These are phyloP conservation scores for Tranzscheliella williamsii DNA, from an alignment of 1,284 basidiomycete species.

Conservation along the genomic window DNA sequence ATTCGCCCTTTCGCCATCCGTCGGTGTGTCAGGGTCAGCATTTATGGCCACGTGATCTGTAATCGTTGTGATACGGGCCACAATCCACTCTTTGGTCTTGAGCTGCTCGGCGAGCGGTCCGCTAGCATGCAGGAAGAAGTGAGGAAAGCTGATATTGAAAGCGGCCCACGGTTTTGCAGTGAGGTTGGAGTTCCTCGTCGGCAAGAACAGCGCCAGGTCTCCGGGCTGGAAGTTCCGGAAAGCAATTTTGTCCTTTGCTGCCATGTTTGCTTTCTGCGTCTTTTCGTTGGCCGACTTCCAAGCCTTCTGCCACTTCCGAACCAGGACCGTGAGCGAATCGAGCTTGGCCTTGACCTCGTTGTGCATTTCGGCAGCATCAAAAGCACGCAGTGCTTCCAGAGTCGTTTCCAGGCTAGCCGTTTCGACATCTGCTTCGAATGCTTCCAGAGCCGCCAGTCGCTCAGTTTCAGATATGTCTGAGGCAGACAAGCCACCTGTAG, in stretches of 20 bases:
- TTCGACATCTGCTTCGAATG: constrained; percentile 36
- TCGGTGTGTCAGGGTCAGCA: constrained; percentile 1
- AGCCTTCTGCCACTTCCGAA: constrained; percentile 94
- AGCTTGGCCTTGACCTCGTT: constrained; percentile 78
- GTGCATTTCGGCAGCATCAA: constrained; percentile 74
- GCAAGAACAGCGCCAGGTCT: constrained; percentile 90
- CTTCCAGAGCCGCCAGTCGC: constrained; percentile 36
- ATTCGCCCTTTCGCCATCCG: constrained; percentile 41
- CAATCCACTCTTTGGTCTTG: constrained; percentile 76
- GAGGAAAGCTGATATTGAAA: constrained; percentile 77
- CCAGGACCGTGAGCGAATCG: constrained; percentile 68
- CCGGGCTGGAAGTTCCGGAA: constrained; percentile 52
- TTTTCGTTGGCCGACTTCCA: constrained; percentile 73
- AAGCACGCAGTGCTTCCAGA: constrained; percentile 68
- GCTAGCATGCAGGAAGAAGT: constrained; percentile 89
- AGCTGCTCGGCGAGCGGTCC: constrained; percentile 72
- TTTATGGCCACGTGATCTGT: constrained; percentile 71
- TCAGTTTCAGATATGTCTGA: constrained; percentile 39
- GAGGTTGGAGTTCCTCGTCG: constrained; percentile 83
- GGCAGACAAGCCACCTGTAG: constrained; percentile 20
- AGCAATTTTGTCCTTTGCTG: constrained; percentile 63
- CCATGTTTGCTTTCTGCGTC: constrained; percentile 65
- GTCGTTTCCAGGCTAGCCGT: constrained; percentile 29
- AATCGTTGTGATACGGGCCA: constrained; percentile 85
- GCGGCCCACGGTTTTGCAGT: constrained; percentile 48